These are phyloP conservation scores for Geranomyces variabilis DNA, from an alignment of 192 early-diverging fungal species.

Conservation along the genomic window DNA sequence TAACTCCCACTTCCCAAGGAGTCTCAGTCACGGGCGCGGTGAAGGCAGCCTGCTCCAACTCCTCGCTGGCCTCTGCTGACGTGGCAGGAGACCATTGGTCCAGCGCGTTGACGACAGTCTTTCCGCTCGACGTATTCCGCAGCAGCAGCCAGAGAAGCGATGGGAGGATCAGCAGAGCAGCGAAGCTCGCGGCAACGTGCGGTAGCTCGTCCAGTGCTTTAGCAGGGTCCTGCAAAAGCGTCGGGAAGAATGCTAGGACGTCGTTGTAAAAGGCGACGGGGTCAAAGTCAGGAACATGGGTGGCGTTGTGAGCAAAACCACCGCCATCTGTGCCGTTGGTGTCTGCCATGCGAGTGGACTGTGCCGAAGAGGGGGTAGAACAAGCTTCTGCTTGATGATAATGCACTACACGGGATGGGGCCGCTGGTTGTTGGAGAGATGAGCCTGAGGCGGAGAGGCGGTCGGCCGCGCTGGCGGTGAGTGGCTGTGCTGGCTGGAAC, in stretches of 20 bases:
- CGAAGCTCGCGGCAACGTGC: not conserved
- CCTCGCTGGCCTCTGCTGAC: conserved; percentile 17
- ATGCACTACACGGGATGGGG: too few relatives aligned
- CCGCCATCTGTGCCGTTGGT: conserved; percentile 4
- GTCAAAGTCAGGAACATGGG: not conserved
- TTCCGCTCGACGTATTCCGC: not conserved
- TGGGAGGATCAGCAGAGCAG: not conserved
- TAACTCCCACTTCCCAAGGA: conserved; percentile 49
- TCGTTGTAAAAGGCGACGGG: not conserved
- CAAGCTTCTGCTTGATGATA: too few relatives aligned
- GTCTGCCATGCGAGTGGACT: too few relatives aligned
- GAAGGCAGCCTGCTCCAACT: conserved; percentile 17
- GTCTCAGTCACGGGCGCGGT: conserved; percentile 21
- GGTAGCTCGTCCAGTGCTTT: not conserved
- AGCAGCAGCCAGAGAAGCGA: not conserved
- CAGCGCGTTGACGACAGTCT: conserved; percentile 4
- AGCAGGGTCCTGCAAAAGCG: not conserved
- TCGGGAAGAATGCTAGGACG: not conserved
- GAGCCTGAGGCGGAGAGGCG: too few relatives aligned
- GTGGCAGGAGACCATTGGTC: conserved; percentile 13
- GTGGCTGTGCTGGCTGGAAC: too few relatives aligned
- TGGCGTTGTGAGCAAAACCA: not conserved
- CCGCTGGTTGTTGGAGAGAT: too few relatives aligned
- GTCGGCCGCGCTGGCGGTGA: too few relatives aligned
- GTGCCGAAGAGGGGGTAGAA: too few relatives aligned